Evolutionary conservation across 2,329 filamentous ascomycete species (phyloP).

Genomic region (Elsinoe fawcettii): DNA sequence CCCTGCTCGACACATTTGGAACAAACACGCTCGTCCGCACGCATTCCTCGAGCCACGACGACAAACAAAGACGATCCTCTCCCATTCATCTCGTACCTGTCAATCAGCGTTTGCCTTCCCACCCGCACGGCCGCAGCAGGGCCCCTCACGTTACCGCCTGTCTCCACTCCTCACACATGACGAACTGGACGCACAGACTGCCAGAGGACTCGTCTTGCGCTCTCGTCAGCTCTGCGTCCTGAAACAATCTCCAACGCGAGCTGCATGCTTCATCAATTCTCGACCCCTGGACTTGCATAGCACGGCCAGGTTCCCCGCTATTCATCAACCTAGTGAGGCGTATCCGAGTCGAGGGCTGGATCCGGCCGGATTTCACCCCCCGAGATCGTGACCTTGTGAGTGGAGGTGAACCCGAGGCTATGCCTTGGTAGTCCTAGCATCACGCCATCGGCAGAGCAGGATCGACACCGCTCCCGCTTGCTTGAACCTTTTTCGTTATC

Average conservation of each 20-base stretch:
- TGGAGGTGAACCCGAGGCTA: constrained; percentile 1
- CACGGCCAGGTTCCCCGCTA: constrained; percentile 10
- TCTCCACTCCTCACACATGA: constrained; percentile 1
- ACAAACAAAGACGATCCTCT: constrained; percentile 2
- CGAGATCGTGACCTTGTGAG: constrained; percentile 1
- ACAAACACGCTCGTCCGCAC: not conserved
- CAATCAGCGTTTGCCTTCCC: constrained; percentile 2
- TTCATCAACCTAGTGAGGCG: not conserved
- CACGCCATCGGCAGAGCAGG: not conserved
- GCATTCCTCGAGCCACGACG: not conserved
- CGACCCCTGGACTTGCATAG: constrained; percentile 5
- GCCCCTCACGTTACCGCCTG: constrained; percentile 7
- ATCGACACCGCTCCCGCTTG: constrained; percentile 8
- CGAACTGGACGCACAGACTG: constrained; percentile 11
- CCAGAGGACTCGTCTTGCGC: not conserved
- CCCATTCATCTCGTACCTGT: not conserved
- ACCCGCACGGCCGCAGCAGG: constrained; percentile 1
- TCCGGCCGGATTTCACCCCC: constrained; percentile 1
- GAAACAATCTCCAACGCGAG: not conserved
- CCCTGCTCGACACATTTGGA: not conserved
- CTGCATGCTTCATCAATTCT: not conserved
- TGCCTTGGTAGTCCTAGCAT: not conserved
- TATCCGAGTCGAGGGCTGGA: constrained; percentile 8
- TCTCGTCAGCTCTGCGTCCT: not conserved
- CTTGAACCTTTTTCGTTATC: not conserved